Conservation (phyloP, 1,139 yeast genomes). For the Arxiozyma bovina region DNA sequence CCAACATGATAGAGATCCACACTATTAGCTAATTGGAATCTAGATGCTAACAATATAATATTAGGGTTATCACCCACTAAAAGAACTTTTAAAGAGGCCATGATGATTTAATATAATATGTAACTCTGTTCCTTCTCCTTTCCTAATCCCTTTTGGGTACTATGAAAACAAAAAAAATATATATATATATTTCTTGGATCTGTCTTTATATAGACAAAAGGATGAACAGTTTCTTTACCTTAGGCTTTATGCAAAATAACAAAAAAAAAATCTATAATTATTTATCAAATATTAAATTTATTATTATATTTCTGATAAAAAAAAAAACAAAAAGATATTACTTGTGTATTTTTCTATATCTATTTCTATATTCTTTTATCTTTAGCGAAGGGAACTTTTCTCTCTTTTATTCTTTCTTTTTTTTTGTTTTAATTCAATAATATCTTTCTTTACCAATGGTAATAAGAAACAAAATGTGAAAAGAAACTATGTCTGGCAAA, state of each 20-base stretch:
- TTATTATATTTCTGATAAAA: not conserved
- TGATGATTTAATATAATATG: conserved; percentile 5
- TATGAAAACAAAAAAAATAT: too few relatives aligned
- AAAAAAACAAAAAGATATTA: too few relatives aligned
- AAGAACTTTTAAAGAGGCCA: conserved; percentile 27
- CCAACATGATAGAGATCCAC: conserved; percentile 28
- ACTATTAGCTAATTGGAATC: conserved; percentile 29
- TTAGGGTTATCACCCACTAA: conserved; percentile 28
- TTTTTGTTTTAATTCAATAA: too few relatives aligned
- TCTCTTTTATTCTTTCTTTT: too few relatives aligned
- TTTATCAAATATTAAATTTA: not conserved
- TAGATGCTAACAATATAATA: conserved; percentile 26
- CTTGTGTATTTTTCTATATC: too few relatives aligned
- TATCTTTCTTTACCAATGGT: not conserved
- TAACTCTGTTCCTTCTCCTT: not conserved
- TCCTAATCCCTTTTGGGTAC: not conserved
- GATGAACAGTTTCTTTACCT: not conserved
- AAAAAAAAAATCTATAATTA: not conserved
- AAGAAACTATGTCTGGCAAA: not conserved
- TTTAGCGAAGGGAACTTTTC: too few relatives aligned
- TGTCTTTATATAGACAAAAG: not conserved
- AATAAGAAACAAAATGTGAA: not conserved
- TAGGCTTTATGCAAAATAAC: not conserved
- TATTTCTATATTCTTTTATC: not conserved
- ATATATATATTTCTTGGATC: too few relatives aligned